Base-by-base conservation (phyloP, 768 basidiomycete genomes). In the Leccinum longicurvipes region DNA sequence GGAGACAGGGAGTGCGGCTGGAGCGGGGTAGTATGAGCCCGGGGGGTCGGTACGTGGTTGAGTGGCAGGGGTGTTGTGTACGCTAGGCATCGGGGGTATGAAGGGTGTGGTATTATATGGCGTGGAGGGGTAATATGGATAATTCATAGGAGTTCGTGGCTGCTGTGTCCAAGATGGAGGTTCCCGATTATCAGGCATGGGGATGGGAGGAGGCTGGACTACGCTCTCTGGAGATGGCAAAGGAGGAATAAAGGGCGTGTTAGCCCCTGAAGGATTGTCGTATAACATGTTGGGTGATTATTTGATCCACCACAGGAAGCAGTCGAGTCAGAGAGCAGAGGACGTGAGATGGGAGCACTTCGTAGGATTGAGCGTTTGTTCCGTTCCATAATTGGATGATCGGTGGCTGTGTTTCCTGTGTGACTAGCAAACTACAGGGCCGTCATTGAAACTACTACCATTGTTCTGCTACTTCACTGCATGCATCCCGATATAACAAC, bases 211-310 rank as follows among this genome's bases (percentile, higher is more conserved):
- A 29, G 75, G 73, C 17, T 68, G 72, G 12, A 56, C 71, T 60
- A 46, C 54, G 57, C 54, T 65, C 54, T 61, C 76, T 51, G 60
- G 77, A 57, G 59, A 76, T 42, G 72, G 69, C 6, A 67, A 63
- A 53, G 79, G 78, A 39, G 70, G 76, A 68, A 60, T 70, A 61
- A 60, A 80, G 57, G 55, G 78, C 70, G 56, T 79, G 70, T 42
- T 65, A 11, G 60, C 60, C 57, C 67, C 62, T 21, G 70, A 67
- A 25, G 71, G 70, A 47, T 62, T 59, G 44, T 71, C 70, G 41
- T 60, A 71, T 12, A 71, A 41, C 70, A 71, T 71, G 53, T 10
- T 50, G 54, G 58, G 25, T 51, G 61, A 62, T 72, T 72, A 62
- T 61, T 59, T 32, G 62, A 56, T 60, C 56, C 50, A 36, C 29